phyloP scores from a whole-genome alignment of 2,329 filamentous ascomycete species.

The Curvularia sp. region DNA sequence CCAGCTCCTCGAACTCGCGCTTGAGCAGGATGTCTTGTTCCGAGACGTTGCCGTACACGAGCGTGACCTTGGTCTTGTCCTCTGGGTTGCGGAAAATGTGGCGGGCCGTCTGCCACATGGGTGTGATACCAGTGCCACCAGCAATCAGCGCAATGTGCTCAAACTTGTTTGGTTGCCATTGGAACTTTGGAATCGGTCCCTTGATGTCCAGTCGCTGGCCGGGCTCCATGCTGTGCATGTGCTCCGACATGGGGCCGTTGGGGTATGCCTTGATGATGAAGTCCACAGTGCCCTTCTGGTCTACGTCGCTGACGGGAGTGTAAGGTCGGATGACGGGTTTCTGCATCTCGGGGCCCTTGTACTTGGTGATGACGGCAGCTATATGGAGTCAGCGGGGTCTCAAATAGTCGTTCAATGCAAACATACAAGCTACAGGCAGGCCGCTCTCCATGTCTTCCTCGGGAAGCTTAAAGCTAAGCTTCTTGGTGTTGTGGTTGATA shows the following conservation, averaged over 20 bases:
- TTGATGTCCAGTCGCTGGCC: constrained; percentile 90
- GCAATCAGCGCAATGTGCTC: constrained; percentile 84
- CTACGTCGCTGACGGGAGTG: constrained; percentile 89
- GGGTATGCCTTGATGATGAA: constrained; percentile 93
- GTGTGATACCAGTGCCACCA: constrained; percentile 96
- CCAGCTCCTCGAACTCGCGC: constrained; percentile 81
- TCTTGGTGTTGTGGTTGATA: constrained; percentile 95
- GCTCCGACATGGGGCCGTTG: constrained; percentile 86
- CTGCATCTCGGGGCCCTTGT: constrained; percentile 79
- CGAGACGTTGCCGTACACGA: constrained; percentile 87
- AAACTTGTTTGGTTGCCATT: constrained; percentile 90
- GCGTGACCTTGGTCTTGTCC: constrained; percentile 96
- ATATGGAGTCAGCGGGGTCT: background rate
- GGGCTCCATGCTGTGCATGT: constrained; percentile 82
- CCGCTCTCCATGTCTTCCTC: constrained; percentile 86
- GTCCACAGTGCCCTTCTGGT: constrained; percentile 79
- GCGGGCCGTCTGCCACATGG: constrained; percentile 94
- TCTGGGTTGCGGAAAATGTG: constrained; percentile 95
- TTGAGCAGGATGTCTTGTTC: constrained; percentile 93
- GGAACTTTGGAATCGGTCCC: constrained; percentile 93
- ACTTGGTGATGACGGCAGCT: constrained; percentile 88
- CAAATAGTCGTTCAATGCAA: constrained; percentile 25
- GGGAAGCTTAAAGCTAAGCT: constrained; percentile 84
- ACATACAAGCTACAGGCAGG: constrained; percentile 73
- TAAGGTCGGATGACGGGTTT: constrained; percentile 93